A percentile compares a stretch with the other conserved stretches of the same genome.
phyloP scores from a whole-genome alignment of 1,284 basidiomycete genomes.

The Apiotrichum montevideense region DNA sequence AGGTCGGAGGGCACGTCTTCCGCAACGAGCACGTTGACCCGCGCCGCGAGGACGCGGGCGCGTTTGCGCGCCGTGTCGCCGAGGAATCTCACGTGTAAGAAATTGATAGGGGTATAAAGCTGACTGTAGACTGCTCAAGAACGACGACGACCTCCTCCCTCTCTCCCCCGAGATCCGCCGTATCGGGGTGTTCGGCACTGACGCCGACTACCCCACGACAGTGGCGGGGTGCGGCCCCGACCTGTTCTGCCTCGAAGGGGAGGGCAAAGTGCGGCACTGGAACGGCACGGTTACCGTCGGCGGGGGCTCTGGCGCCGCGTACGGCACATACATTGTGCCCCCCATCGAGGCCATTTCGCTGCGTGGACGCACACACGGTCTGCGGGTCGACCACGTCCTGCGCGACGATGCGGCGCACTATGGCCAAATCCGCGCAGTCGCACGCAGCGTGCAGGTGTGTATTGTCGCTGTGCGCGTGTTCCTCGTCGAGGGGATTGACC shows the following conservation, averaged over 20 bases:
- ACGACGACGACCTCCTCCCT: constrained; percentile 8
- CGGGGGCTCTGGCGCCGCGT: constrained; percentile 41
- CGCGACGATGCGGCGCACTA: constrained; percentile 33
- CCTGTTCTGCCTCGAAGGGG: constrained; percentile 33
- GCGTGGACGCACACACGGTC: constrained; percentile 25
- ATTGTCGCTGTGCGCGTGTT: constrained; percentile 48
- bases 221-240: constrained; percentile 39
- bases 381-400: constrained; percentile 38
- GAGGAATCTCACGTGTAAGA: constrained; percentile 40
- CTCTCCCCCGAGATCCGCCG: constrained; percentile 26
- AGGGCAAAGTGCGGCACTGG: constrained; percentile 32
- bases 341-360: constrained; percentile 42
- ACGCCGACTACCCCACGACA: constrained; percentile 38
- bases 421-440: constrained; percentile 27
- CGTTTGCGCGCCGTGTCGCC: constrained; percentile 34
- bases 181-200: constrained; percentile 41
- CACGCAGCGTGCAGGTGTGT: constrained; percentile 44
- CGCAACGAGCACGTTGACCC: constrained; percentile 34
- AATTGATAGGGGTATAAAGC: neutral
- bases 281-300: constrained; percentile 44
- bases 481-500: constrained; percentile 46
- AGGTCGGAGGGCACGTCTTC: constrained; percentile 23
- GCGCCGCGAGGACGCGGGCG: constrained; percentile 23
- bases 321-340: constrained; percentile 41
- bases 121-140: constrained; percentile 11